Conservation (phyloP, 2,329 filamentous ascomycete species). For the Penicillium vulpinum region DNA sequence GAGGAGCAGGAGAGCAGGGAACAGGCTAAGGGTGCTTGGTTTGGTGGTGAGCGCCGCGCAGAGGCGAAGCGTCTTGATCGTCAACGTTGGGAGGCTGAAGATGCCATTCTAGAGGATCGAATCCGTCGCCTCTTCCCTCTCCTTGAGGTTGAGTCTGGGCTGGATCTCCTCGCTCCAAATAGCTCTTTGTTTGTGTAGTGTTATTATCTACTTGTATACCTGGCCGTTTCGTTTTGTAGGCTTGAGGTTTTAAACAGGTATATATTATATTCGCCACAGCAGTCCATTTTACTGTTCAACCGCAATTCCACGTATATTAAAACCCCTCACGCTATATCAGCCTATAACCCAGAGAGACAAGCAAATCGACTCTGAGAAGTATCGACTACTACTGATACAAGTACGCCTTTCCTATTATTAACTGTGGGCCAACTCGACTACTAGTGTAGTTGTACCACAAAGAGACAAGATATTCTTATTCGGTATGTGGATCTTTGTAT, state of each 20-base stretch:
- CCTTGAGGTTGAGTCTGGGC: constrained; percentile 32
- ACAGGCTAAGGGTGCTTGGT: constrained; percentile 37
- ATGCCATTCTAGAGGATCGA: constrained; percentile 40
- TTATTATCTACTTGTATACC: neutral
- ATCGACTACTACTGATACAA: neutral
- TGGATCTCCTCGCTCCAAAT: constrained; percentile 31
- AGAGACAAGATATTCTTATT: neutral
- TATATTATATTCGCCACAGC: neutral
- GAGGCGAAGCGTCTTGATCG: constrained; percentile 32
- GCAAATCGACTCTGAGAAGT: neutral
- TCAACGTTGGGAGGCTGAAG: constrained; percentile 44
- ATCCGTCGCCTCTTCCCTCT: constrained; percentile 31
- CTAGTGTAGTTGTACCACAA: neutral
- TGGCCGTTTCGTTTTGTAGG: neutral
- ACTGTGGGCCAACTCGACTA: neutral
- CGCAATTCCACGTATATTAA: neutral
- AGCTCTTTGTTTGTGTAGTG: constrained; percentile 31
- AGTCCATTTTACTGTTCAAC: neutral
- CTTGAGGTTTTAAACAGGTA: neutral
- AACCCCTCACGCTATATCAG: neutral
- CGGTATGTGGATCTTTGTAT: neutral
- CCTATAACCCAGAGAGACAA: neutral
- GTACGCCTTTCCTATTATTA: neutral
- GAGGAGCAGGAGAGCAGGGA: constrained; percentile 39
- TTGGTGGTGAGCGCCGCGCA: constrained; percentile 30